phyloP scores from a whole-genome alignment of 345 rosid genomes.

The Syzygium grande region DNA sequence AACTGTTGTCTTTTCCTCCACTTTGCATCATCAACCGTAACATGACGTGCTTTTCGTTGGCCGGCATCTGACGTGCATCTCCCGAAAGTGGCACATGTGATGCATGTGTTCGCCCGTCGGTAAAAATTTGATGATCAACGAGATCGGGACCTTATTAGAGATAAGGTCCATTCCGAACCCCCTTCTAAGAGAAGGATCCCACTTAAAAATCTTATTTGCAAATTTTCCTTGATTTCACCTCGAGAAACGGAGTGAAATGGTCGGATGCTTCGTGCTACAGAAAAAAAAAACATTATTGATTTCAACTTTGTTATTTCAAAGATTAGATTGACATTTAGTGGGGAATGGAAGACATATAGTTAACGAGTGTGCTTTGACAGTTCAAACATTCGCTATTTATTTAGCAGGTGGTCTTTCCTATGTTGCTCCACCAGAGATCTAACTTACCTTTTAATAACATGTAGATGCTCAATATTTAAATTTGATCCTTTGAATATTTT shows the following conservation, averaged over 20 bases:
- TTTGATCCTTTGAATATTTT: not conserved
- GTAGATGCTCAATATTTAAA: not conserved
- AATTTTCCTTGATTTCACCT: not conserved
- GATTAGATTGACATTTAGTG: not conserved
- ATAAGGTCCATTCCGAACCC: not conserved
- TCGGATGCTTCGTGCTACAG: not conserved
- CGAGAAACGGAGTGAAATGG: not conserved
- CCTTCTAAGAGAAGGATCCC: not conserved
- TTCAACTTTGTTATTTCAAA: not conserved
- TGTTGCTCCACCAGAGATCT: not conserved
- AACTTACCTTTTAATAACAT: not conserved
- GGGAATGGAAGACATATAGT: not conserved
- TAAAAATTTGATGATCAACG: not conserved
- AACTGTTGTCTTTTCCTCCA: too few relatives aligned
- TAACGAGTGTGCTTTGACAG: not conserved
- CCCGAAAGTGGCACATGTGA: not conserved
- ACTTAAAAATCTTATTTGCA: not conserved
- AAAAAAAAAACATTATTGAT: not conserved
- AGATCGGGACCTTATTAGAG: not conserved
- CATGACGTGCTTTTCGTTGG: too few relatives aligned
- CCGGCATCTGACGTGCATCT: not conserved
- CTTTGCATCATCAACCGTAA: too few relatives aligned
- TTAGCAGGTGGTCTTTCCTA: not conserved
- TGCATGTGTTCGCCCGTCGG: not conserved
- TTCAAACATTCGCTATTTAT: not conserved